Conservation (phyloP, 768 basidiomycete genomes). For the Cystobasidium ongulense region DNA sequence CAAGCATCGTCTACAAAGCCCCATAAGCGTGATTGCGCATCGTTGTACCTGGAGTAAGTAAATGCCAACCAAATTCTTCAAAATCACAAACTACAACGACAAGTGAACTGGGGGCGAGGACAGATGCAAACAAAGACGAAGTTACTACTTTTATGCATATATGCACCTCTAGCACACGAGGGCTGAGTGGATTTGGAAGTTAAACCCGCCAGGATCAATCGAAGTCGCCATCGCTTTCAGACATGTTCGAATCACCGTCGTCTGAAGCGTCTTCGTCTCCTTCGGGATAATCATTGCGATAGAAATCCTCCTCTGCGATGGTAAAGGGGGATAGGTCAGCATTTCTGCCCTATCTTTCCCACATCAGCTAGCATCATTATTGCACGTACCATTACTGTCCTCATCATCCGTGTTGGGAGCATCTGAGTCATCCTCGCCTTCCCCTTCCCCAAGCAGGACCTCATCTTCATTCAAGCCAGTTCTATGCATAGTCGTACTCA, state of each 20-base stretch:
- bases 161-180: too few species aligned
- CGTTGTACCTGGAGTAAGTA: too few species aligned
- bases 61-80: too few species aligned
- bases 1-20: too few species aligned
- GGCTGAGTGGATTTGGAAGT: too few species aligned
- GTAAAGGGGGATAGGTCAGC: background rate
- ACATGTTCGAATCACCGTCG: background rate
- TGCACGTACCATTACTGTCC: constrained; percentile 37
- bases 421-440: background rate
- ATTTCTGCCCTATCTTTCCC: too few species aligned
- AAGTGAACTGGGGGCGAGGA: background rate
- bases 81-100: too few species aligned
- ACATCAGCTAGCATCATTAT: background rate
- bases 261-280: constrained; percentile 29
- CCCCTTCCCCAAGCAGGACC: constrained; percentile 13
- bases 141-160: too few species aligned
- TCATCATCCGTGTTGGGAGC: constrained; percentile 35
- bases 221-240: constrained; percentile 24
- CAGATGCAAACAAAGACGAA: too few species aligned
- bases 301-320: constrained; percentile 38
- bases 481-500: background rate
- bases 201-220: too few species aligned
- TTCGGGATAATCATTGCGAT: constrained; percentile 41
- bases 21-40: too few species aligned
- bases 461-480: constrained; percentile 35